phyloP scores from a whole-genome alignment of 2,329 filamentous ascomycete genomes.

The Penicillium freii region DNA sequence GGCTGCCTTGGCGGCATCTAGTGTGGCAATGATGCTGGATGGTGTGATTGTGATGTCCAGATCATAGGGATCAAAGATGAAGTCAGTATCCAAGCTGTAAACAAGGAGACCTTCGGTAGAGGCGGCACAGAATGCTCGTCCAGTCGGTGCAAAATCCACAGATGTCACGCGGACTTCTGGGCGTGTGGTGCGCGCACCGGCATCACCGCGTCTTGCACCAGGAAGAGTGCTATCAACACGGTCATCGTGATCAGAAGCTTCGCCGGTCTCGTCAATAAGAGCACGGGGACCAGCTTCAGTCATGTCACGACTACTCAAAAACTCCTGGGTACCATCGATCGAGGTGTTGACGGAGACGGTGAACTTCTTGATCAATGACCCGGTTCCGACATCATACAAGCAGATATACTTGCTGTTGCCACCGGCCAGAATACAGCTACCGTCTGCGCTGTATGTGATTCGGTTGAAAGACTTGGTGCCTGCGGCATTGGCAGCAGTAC shows the following conservation, averaged over 20 bases:
- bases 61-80: constrained; percentile 94
- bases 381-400: constrained; percentile 89
- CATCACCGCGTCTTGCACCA: constrained; percentile 83
- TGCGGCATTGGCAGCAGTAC: constrained; percentile 85
- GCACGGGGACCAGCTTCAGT: constrained; percentile 84
- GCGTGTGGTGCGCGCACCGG: constrained; percentile 70
- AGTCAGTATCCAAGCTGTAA: constrained; percentile 80
- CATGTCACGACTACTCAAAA: constrained; percentile 86
- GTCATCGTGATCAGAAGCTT: constrained; percentile 85
- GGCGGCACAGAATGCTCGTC: constrained; percentile 87
- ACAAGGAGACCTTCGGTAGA: constrained; percentile 92
- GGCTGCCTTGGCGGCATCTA: constrained; percentile 49
- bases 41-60: constrained; percentile 93
- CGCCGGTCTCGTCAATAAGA: constrained; percentile 83
- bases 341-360: constrained; percentile 96
- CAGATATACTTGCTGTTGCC: constrained; percentile 99
- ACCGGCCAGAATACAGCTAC: constrained; percentile 81
- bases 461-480: constrained; percentile 88
- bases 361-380: constrained; percentile 89
- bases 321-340: constrained; percentile 92
- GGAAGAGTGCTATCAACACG: constrained; percentile 76
- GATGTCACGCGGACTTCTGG: constrained; percentile 82
- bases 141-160: constrained; percentile 84
- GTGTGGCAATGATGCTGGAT: constrained; percentile 73
- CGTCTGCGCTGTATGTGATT: constrained; percentile 88